Conservation (phyloP, 257 asterid species). For the Cynanchum wilfordii region DNA sequence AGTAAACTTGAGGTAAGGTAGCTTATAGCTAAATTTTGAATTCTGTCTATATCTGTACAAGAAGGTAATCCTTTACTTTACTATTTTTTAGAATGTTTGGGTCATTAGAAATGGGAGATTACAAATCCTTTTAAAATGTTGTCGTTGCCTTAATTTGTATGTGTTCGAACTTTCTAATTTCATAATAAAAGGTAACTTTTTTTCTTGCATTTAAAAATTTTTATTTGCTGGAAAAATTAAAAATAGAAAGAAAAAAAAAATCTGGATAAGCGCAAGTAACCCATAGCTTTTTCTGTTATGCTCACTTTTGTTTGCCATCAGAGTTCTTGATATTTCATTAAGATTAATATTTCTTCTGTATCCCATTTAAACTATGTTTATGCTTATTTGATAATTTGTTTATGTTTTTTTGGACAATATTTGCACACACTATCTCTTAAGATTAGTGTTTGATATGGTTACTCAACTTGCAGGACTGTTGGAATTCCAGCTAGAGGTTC, state of each 20-base stretch:
- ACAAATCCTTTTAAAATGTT: neutral
- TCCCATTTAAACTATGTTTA: neutral
- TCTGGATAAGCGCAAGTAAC: neutral
- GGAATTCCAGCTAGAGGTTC: conserved; percentile 55
- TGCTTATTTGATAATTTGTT: too few species aligned
- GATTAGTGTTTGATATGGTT: neutral
- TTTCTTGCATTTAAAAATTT: neutral
- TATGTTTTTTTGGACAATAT: neutral
- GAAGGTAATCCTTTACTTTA: neutral
- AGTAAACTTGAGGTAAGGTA: conserved; percentile 50
- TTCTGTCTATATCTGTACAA: neutral
- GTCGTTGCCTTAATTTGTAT: neutral
- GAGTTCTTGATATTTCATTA: neutral
- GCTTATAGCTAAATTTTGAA: neutral
- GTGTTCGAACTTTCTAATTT: neutral
- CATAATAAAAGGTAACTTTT: neutral
- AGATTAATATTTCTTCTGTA: neutral
- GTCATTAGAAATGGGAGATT: neutral
- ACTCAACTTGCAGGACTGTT: conserved; percentile 34
- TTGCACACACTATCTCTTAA: conserved; percentile 10
- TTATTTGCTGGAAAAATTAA: neutral
- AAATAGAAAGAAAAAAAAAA: neutral
- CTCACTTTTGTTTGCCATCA: neutral
- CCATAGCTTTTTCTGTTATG: neutral
- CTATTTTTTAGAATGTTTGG: neutral